Evolutionary conservation across 768 basidiomycete genomes (phyloP).

Genomic region (Lactarius sanguifluus): DNA sequence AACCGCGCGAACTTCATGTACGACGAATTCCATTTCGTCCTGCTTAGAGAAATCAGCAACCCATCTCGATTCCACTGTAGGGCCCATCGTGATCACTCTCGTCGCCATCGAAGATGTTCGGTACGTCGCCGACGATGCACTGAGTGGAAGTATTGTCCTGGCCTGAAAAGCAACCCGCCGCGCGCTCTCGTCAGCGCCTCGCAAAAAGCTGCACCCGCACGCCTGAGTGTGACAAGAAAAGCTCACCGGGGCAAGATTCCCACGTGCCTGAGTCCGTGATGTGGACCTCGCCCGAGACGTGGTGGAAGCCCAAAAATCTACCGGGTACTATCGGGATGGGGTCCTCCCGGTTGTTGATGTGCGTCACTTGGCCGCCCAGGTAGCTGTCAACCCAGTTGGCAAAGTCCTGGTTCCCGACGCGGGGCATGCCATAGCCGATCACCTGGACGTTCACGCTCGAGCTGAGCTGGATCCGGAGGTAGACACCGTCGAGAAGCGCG

Average conservation of each 20-base stretch:
- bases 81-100: constrained; percentile 23
- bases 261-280: constrained; percentile 48
- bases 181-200: background rate
- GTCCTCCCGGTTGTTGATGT: background rate
- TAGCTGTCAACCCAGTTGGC: constrained; percentile 24
- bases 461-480: background rate
- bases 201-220: background rate
- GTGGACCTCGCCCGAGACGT: constrained; percentile 43
- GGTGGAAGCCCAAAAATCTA: constrained; percentile 45
- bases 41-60: constrained; percentile 19
- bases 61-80: constrained; percentile 26
- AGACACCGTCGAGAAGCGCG: constrained; percentile 14
- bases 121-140: constrained; percentile 56
- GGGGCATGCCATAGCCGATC: constrained; percentile 10
- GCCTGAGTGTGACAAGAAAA: background rate
- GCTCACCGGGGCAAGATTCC: constrained; percentile 33
- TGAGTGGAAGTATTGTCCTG: constrained; percentile 56
- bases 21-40: background rate
- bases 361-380: constrained; percentile 47
- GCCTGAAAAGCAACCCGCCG: constrained; percentile 39
- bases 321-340: constrained; percentile 38
- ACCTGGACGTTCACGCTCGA: background rate
- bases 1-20: background rate
- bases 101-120: constrained; percentile 47
- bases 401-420: constrained; percentile 14